phyloP scores from a whole-genome alignment of 371 early-diverging fungal species.

The Blastocladiella emersonii region DNA sequence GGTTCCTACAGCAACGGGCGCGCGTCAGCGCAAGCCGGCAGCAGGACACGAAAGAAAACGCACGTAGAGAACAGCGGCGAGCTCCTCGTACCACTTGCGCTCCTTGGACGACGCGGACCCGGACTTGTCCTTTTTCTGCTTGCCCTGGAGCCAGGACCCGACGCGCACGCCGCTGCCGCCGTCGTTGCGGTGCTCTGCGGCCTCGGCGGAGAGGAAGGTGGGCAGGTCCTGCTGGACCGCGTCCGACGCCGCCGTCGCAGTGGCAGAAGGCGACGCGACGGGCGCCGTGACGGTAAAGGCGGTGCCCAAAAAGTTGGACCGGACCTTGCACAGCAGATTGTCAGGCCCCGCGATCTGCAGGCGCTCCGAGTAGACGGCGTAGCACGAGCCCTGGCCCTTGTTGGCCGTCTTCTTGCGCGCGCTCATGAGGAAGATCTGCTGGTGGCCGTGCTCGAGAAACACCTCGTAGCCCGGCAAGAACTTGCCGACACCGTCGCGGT shows the following conservation, averaged over 20 bases:
- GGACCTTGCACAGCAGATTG: background rate
- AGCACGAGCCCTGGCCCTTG: conserved; percentile 52
- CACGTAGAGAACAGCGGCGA: conserved; percentile 70
- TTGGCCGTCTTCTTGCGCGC: conserved; percentile 44
- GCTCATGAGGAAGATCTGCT: conserved; percentile 36
- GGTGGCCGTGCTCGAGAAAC: conserved; percentile 40
- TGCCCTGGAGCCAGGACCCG: conserved; percentile 1
- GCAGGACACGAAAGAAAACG: conserved; percentile 9
- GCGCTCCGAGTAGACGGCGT: conserved; percentile 30
- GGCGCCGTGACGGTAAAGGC: conserved; percentile 60
- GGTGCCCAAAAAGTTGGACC: conserved; percentile 75
- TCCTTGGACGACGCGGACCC: too few species aligned
- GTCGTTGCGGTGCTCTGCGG: background rate
- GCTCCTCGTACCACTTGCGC: conserved; percentile 40
- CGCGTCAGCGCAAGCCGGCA: too few species aligned
- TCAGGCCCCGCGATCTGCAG: conserved; percentile 6
- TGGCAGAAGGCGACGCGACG: conserved; percentile 39
- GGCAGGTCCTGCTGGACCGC: too few species aligned
- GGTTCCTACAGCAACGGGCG: conserved; percentile 44
- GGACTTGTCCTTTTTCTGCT: background rate
- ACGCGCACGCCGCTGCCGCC: background rate
- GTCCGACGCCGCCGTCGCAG: background rate
- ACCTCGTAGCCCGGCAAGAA: conserved; percentile 59
- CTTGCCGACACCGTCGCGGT: conserved; percentile 51
- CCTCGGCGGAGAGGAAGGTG: background rate